These are phyloP conservation scores for Clonostachys byssicola DNA, from an alignment of 2,329 filamentous ascomycete species.

Conservation along the genomic window DNA sequence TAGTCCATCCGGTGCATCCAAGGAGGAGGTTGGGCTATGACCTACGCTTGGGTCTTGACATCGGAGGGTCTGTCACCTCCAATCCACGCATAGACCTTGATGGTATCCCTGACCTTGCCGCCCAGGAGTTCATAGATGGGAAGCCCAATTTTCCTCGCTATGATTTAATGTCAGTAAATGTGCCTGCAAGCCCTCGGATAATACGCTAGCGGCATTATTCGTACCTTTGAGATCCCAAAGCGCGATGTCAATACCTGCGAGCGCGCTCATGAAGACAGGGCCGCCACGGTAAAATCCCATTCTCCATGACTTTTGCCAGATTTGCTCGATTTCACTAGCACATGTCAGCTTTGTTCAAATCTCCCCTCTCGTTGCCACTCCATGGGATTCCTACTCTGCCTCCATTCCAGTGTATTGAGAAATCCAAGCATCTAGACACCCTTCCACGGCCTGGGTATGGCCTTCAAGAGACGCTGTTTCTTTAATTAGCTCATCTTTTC, in stretches of 20 bases:
- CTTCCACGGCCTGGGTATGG: conserved; percentile 70
- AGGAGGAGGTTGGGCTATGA: not conserved
- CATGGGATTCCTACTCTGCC: conserved; percentile 51
- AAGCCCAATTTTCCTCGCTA: conserved; percentile 47
- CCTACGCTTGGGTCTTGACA: conserved; percentile 58
- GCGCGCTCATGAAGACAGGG: conserved; percentile 74
- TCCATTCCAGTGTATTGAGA: conserved; percentile 61
- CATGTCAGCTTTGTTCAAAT: not conserved
- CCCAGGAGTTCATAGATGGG: conserved; percentile 72
- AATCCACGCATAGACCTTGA: conserved; percentile 76
- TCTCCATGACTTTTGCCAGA: conserved; percentile 73
- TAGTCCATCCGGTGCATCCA: not conserved
- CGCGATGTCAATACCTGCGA: conserved; percentile 75
- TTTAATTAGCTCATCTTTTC: too few species aligned
- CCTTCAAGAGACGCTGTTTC: conserved; percentile 60
- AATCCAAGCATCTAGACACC: conserved; percentile 64
- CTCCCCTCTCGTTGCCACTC: not conserved
- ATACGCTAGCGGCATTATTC: not conserved
- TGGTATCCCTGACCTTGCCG: conserved; percentile 65
- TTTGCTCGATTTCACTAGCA: conserved; percentile 69
- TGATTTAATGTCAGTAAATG: not conserved
- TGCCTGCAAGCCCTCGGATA: too few species aligned
- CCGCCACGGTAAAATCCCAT: conserved; percentile 73
- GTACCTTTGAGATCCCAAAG: conserved; percentile 69
- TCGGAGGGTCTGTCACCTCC: conserved; percentile 69